A percentile compares a stretch with the other conserved stretches of the same genome.
These are phyloP conservation scores for Vitis rupestris DNA, from an alignment of 164 flowering plant genomes.

Conservation along the genomic window DNA sequence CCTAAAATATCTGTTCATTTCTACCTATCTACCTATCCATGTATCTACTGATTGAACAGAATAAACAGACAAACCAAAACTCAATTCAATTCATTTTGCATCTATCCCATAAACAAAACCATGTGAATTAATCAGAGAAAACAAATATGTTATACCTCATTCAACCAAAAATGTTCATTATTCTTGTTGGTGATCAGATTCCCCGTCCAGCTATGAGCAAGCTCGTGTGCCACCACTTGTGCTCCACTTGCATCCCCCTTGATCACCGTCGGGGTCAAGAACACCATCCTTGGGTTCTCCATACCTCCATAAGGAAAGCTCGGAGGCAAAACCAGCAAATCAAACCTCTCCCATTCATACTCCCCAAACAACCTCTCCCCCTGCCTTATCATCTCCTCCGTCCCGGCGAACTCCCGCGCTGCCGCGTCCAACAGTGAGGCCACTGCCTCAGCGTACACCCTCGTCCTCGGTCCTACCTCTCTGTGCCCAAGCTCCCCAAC, in stretches of 20 bases:
- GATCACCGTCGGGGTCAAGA: conserved; percentile 92
- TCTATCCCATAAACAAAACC: background rate
- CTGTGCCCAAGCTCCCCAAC: conserved; percentile 71
- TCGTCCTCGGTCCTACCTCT: conserved; percentile 90
- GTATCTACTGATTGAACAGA: too few species aligned
- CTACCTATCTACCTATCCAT: too few species aligned
- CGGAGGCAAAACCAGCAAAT: conserved; percentile 91
- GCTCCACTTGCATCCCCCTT: conserved; percentile 88
- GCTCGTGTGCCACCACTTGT: conserved; percentile 95
- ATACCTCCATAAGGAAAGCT: conserved; percentile 98
- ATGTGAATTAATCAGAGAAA: background rate
- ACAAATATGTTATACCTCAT: conserved; percentile 60
- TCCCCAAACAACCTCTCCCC: conserved; percentile 89
- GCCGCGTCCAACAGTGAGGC: conserved; percentile 64
- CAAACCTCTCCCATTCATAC: conserved; percentile 96
- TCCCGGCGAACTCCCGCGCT: conserved; percentile 79
- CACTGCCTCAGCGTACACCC: conserved; percentile 73
- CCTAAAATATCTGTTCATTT: too few species aligned
- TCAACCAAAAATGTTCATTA: conserved; percentile 96
- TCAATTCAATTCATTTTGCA: background rate
- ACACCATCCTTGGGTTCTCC: conserved; percentile 98
- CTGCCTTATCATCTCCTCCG: conserved; percentile 87
- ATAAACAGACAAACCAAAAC: background rate
- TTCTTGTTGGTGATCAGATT: conserved; percentile 91
- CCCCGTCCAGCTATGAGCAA: conserved; percentile 99